Conservation (phyloP, 306 rosid species). For the Calophaca sinica region DNA sequence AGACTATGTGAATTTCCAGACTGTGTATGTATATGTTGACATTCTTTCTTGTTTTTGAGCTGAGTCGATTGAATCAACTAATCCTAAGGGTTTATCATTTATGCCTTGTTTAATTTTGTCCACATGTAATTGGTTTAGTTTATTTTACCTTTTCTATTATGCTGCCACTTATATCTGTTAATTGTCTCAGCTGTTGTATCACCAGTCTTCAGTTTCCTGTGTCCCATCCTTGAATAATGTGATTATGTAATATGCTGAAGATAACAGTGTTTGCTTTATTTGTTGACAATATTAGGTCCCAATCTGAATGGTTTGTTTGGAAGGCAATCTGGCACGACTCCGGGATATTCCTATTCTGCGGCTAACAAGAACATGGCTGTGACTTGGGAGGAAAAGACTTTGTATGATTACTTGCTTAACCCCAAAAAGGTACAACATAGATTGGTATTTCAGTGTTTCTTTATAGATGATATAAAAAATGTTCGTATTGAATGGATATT, state of each 20-base stretch:
- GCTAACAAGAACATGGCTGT: conserved; percentile 98
- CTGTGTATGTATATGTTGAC: not conserved
- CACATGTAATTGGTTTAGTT: not conserved
- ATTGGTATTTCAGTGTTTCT: conserved; percentile 13
- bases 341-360: conserved; percentile 86
- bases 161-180: not conserved
- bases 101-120: conserved; percentile 16
- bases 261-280: not conserved
- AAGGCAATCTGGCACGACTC: conserved; percentile 90
- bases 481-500: not conserved
- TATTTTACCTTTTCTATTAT: not conserved
- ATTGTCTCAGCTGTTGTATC: not conserved
- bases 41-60: not conserved
- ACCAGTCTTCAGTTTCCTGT: not conserved
- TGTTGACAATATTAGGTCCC: conserved; percentile 63
- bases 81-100: not conserved
- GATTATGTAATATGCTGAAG: not conserved
- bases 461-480: not conserved
- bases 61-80: not conserved
- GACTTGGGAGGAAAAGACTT: conserved; percentile 84
- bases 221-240: not conserved
- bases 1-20: not conserved
- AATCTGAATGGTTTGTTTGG: conserved; percentile 91
- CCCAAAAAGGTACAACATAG: conserved; percentile 74
- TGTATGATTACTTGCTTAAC: conserved; percentile 90